These are phyloP conservation scores for Metarhizium robertsii DNA, from an alignment of 2,329 filamentous ascomycete species.

Conservation along the genomic window DNA sequence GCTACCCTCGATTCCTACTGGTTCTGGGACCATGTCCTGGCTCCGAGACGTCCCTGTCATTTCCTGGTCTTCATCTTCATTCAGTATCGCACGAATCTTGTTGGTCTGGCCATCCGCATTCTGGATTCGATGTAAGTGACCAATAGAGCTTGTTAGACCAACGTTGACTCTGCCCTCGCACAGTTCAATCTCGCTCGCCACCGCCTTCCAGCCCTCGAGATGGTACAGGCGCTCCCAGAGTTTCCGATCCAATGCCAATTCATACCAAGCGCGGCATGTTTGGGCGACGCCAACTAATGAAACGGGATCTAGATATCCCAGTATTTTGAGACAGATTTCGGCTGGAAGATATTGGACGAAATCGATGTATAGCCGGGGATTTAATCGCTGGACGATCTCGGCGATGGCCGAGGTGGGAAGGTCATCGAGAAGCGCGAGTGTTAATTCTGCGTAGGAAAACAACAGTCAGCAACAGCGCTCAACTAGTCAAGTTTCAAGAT, in stretches of 20 bases:
- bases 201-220: constrained; percentile 75
- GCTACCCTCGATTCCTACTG: constrained; percentile 5
- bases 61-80: constrained; percentile 39
- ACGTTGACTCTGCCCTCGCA: constrained; percentile 55
- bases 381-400: constrained; percentile 69
- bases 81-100: constrained; percentile 46
- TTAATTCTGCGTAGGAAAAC: constrained; percentile 51
- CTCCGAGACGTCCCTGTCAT: constrained; percentile 32
- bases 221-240: constrained; percentile 81
- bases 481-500: constrained; percentile 27
- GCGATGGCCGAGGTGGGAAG: constrained; percentile 74
- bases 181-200: constrained; percentile 52
- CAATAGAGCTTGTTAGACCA: constrained; percentile 26
- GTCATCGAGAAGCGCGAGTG: constrained; percentile 66
- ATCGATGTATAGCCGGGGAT: constrained; percentile 83
- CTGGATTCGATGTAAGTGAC: constrained; percentile 33
- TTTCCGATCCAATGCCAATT: constrained; percentile 69
- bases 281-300: constrained; percentile 73
- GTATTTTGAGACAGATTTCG: constrained; percentile 83
- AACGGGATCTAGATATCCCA: constrained; percentile 73
- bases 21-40: constrained; percentile 14
- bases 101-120: constrained; percentile 40
- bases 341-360: constrained; percentile 78
- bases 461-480: constrained; percentile 10
- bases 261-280: constrained; percentile 74